Evolutionary conservation across 495 filamentous ascomycete species (phyloP), one percentile per base, ranked within the genome.

Genomic region (Hypomontagnella submonticulosa): DNA sequence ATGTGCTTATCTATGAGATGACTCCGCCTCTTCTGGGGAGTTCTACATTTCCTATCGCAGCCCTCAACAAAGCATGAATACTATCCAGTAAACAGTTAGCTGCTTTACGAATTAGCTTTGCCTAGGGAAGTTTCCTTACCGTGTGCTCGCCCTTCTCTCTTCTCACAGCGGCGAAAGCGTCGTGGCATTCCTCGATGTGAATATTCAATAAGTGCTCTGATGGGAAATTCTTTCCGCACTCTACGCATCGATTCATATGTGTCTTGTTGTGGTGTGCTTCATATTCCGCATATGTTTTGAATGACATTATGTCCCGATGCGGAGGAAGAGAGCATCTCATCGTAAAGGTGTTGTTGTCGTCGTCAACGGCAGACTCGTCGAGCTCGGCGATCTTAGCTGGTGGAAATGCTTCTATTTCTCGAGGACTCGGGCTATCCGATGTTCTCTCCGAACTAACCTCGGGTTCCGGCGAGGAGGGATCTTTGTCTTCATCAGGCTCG

Each of bases 1-100:
- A 90, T 86, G 70, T 99, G 95, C 76, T 97, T 97, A 75, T 97
- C 94, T 58, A 94, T 91, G 19, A 96, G 77, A 77, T 99, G 95
- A 73, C 91, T 85, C 48, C 89, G 82, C 44, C 95, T 85, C 75
- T 96, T 99, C 63, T 90, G 84, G 4, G 90, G 88, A 6, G 88
- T 92, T 23, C 84, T 88, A 77, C 93, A 98, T 76, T 93, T 88
- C 57, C 89, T 81, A 44, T 97, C 93, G 70, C 95, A 99, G 43
- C 82, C 86, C 70, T 96, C 90, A 12, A 97, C 88, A 71, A 98
- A 95, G 74, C 95, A 99, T 1, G 81, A 84, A 73, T 91, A 97
- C 90, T 96, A 42, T 9, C 15, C 20, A 18, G 47, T 37, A 9
- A 36, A 65, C 51, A 66, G 67, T 52, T 57, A 67, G 52, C 49